Evolutionary conservation across 129 eudicot species (phyloP), one percentile per base, ranked within the genome.

Genomic region (Artemisia annua): DNA sequence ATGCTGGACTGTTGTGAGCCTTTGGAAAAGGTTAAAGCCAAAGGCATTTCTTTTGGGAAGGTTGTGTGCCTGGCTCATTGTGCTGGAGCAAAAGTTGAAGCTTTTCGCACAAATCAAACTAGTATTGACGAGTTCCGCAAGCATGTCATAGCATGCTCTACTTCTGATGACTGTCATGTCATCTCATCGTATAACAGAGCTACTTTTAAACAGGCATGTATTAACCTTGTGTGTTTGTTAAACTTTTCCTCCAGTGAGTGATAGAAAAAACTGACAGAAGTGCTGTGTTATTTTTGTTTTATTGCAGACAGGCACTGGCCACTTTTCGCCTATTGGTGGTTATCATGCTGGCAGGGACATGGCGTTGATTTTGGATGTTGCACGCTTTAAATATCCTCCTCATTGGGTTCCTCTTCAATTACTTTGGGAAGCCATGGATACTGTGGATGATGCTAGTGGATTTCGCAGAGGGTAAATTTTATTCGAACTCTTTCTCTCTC

Each of bases 401-500:
- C 99, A 95, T 50, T 95, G 99, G 99, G 96, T 95, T 28, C 99
- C 99, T 52, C 91, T 94, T 58, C 48, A 84, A 52, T 92, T 94
- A 69, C 99, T 94, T 74, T 95, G 99, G 99, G 95, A 95, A 77
- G 99, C 99, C 78, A 95, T 95, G 99, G 78, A 85, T 85, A 90
- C 97, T 14, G 74, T 86, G 16, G 95, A 85, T 80, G 88, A 79
- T 46, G 86, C 89, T 60, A 95, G 81, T 70, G 96, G 96, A 74
- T 79, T 79, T 67, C 91, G 30, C 67, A 87, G 99, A 85, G 99
- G 99, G 99, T 95, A 82, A 75, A 18, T 11, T 54, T 46, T 69
- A 18, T 52, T 59, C 46, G 4, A 60, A 43, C 51, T 58, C 66
- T 22, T 52, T 20, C 28, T 58, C 32, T 15, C 24, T 2, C 22